A percentile compares a stretch with the other conserved stretches of the same genome.
phyloP scores from a whole-genome alignment of 208 protist species.

The Leishmania braziliensis region DNA sequence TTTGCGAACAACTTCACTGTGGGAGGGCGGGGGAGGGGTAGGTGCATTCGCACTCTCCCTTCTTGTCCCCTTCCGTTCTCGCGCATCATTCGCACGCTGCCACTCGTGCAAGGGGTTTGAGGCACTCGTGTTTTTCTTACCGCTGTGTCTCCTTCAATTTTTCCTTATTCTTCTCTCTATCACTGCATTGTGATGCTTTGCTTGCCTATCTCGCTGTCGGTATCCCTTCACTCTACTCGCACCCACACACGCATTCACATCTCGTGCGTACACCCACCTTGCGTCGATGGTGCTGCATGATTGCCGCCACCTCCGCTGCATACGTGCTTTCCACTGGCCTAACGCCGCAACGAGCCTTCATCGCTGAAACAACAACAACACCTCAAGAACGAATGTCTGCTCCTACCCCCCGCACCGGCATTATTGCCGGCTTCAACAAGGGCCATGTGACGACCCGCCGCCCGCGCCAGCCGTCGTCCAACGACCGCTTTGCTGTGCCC shows the following conservation, averaged over 20 bases:
- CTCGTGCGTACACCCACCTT: not conserved
- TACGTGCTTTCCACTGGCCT: not conserved
- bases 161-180: not conserved
- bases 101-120: not conserved
- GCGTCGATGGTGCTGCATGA: not conserved
- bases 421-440: conserved; percentile 94
- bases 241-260: not conserved
- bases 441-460: conserved; percentile 90
- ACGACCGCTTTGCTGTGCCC: conserved; percentile 84
- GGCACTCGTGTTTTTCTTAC: not conserved
- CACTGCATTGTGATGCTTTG: not conserved
- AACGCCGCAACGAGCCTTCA: conserved; percentile 1
- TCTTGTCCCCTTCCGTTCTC: not conserved
- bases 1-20: not conserved
- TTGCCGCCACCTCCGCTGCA: not conserved
- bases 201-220: not conserved
- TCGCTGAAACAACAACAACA: not conserved
- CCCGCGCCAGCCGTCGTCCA: conserved; percentile 66
- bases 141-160: not conserved
- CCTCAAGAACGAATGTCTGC: conserved; percentile 45
- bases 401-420: conserved; percentile 83
- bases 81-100: not conserved
- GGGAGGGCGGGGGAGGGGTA: not conserved
- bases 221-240: not conserved
- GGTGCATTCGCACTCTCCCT: no score